These are phyloP conservation scores for Fusarium camptoceras DNA, from an alignment of 2,329 filamentous ascomycete genomes.

Conservation along the genomic window DNA sequence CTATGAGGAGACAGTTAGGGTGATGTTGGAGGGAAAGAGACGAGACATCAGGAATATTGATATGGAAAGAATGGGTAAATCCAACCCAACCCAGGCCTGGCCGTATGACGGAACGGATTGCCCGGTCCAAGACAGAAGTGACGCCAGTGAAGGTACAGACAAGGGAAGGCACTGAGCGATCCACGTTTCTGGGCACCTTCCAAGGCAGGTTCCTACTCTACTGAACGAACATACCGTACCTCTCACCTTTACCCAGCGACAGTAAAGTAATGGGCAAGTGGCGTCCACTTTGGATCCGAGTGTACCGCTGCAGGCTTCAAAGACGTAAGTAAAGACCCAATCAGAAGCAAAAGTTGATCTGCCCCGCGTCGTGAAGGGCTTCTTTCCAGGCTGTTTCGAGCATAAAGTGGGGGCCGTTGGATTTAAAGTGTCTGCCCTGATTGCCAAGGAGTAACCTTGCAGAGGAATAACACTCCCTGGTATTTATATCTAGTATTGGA, in stretches of 20 bases:
- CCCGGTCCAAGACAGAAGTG: conserved; percentile 29
- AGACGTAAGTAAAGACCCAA: conserved; percentile 19
- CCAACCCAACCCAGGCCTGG: background rate
- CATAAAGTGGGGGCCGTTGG: conserved; percentile 21
- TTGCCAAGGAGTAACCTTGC: conserved; percentile 20
- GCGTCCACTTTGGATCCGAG: conserved; percentile 1
- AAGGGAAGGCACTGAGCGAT: conserved; percentile 31
- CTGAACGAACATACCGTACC: background rate
- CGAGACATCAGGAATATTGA: conserved; percentile 12
- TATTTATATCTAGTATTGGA: background rate
- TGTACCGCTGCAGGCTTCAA: conserved; percentile 8
- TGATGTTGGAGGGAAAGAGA: conserved; percentile 16
- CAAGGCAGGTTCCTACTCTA: conserved; percentile 26
- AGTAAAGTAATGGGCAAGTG: conserved; percentile 27
- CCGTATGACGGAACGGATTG: conserved; percentile 33
- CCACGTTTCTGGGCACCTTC: conserved; percentile 25
- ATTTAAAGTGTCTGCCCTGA: conserved; percentile 21
- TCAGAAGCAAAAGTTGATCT: conserved; percentile 13
- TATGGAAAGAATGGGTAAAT: background rate
- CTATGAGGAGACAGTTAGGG: background rate
- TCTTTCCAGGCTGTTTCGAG: conserved; percentile 11
- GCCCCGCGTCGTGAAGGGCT: conserved; percentile 27
- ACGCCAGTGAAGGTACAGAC: conserved; percentile 32
- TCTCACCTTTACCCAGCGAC: background rate
- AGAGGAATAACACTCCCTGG: background rate